A percentile compares a stretch with the other conserved stretches of the same genome.
Evolutionary conservation across 176 grass and related monocot species (phyloP).

Genomic region (Metroxylon sagu): DNA sequence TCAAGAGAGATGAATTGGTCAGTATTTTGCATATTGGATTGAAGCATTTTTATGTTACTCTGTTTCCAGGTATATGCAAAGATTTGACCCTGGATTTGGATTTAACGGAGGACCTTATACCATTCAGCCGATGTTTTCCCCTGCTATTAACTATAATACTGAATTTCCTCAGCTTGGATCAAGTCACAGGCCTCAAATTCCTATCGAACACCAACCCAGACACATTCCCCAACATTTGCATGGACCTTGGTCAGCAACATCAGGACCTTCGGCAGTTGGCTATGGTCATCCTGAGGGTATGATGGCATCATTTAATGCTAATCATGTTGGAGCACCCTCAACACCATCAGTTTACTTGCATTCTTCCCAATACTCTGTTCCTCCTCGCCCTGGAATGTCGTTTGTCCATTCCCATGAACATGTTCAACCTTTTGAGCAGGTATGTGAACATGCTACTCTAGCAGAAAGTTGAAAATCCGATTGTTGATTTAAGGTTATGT

Average conservation of each 20-base stretch:
- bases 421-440: neutral
- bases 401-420: neutral
- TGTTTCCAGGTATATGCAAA: slow-evolving; percentile 68
- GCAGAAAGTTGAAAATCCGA: too few species aligned
- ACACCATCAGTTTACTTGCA: neutral
- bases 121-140: slow-evolving; percentile 81
- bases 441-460: neutral
- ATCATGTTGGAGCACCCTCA: neutral
- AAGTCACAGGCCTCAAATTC: slow-evolving; percentile 39
- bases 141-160: slow-evolving; percentile 92
- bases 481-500: too few species aligned
- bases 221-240: slow-evolving; percentile 49
- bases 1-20: too few species aligned
- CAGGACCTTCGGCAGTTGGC: slow-evolving; percentile 36
- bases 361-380: neutral
- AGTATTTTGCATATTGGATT: too few species aligned
- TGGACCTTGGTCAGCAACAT: slow-evolving; percentile 33
- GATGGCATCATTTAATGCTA: slow-evolving; percentile 36
- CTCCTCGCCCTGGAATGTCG: neutral
- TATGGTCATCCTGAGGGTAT: slow-evolving; percentile 49
- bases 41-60: neutral
- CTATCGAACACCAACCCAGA: slow-evolving; percentile 50
- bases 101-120: slow-evolving; percentile 64
- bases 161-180: slow-evolving; percentile 95
- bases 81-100: slow-evolving; percentile 98